These are phyloP conservation scores for Brassica nigra DNA, from an alignment of 345 rosid genomes.

Conservation along the genomic window DNA sequence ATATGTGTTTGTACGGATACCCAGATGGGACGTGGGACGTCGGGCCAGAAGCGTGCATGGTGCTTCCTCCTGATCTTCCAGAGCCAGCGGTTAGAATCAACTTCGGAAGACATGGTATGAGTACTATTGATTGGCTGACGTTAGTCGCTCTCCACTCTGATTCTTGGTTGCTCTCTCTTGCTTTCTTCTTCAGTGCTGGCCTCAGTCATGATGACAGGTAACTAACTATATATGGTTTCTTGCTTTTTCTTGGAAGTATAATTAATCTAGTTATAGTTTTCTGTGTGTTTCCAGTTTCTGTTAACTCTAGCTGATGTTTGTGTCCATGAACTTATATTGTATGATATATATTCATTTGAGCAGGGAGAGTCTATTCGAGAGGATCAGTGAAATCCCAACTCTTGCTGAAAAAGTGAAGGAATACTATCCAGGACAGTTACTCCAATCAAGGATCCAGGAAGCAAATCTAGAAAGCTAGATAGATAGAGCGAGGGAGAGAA, in stretches of 20 bases:
- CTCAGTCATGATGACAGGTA: not conserved
- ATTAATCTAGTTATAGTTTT: no score
- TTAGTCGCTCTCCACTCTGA: not conserved
- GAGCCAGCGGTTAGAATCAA: not conserved
- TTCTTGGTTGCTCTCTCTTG: not conserved
- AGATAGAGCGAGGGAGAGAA: not conserved
- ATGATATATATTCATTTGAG: not conserved
- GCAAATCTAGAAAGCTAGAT: not conserved
- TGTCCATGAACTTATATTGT: no score
- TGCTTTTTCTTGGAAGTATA: not conserved
- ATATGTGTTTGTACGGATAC: not conserved
- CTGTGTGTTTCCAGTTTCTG: no score
- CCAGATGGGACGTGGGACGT: not conserved
- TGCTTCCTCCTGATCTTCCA: not conserved
- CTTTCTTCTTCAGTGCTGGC: not conserved
- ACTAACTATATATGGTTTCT: not conserved
- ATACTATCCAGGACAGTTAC: not conserved
- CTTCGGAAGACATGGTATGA: not conserved
- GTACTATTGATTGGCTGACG: not conserved
- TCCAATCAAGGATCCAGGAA: not conserved
- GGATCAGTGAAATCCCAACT: not conserved
- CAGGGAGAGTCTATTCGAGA: not conserved
- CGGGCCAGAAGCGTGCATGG: not conserved
- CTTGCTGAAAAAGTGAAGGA: not conserved
- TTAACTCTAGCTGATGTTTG: no score